Evolutionary conservation across 768 basidiomycete genomes (phyloP).

Genomic region (Leccinum ochraceum): DNA sequence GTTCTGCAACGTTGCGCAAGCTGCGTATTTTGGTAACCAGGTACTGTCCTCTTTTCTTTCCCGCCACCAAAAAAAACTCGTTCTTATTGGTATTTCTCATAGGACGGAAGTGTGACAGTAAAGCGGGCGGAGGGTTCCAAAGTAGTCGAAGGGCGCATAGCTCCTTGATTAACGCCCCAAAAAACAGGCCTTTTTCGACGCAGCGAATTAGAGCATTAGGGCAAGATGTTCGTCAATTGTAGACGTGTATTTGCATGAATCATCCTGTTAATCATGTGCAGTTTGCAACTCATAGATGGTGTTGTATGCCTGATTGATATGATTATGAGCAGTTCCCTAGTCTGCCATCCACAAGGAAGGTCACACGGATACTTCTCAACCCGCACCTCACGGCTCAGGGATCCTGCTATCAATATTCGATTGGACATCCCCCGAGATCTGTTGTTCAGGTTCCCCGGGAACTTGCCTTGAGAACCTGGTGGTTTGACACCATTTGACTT

Average conservation of each 20-base stretch:
- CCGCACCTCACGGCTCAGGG: not conserved
- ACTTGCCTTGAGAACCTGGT: too few species aligned
- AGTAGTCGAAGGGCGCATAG: conserved; percentile 26
- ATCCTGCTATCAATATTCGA: not conserved
- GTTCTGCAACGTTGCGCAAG: conserved; percentile 91
- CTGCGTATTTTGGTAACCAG: conserved; percentile 95
- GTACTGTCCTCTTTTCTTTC: conserved; percentile 37
- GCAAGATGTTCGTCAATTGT: not conserved
- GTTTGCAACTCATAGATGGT: conserved; percentile 1
- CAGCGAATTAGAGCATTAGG: not conserved
- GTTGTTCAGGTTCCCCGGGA: not conserved
- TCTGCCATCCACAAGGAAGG: not conserved
- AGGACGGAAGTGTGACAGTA: conserved; percentile 74
- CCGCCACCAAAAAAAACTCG: not conserved
- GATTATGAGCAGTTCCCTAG: not conserved
- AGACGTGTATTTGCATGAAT: not conserved
- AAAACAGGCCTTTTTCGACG: too few species aligned
- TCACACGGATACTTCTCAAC: not conserved
- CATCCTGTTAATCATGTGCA: not conserved
- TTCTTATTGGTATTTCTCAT: not conserved
- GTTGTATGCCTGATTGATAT: not conserved
- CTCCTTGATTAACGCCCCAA: conserved; percentile 2
- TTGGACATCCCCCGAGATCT: not conserved
- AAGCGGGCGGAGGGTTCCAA: conserved; percentile 38
- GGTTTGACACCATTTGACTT: too few species aligned